These are phyloP conservation scores for Citrus sp. DNA, from an alignment of 345 rosid species.

Conservation along the genomic window DNA sequence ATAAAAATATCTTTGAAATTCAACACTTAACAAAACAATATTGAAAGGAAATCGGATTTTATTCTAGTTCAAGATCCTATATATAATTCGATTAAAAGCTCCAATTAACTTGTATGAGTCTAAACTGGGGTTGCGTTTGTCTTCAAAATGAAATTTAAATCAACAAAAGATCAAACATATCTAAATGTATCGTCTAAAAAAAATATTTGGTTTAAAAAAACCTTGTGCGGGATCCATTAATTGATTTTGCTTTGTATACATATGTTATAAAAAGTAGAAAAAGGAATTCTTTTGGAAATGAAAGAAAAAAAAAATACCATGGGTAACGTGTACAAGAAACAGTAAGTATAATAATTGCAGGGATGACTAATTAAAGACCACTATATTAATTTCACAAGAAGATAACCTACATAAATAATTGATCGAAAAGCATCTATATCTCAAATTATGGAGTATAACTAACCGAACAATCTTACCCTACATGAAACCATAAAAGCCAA, in stretches of 20 bases:
- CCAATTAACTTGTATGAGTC: neutral
- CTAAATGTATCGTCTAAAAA: no score
- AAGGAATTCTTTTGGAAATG: neutral
- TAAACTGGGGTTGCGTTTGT: neutral
- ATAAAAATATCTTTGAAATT: no score
- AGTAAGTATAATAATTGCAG: neutral
- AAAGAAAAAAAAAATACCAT: no score
- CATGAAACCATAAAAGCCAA: neutral
- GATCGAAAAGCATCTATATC: neutral
- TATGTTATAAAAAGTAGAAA: no score
- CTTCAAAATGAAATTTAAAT: neutral
- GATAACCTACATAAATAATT: neutral
- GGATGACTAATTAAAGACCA: neutral
- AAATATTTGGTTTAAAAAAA: neutral
- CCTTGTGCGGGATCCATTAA: neutral
- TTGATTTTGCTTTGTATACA: neutral
- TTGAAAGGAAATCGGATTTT: no score
- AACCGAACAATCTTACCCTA: neutral
- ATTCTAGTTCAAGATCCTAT: no score
- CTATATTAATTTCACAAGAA: neutral
- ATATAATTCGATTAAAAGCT: no score
- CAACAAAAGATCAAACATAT: neutral
- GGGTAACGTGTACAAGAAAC: neutral
- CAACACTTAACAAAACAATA: neutral
- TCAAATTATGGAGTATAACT: neutral